phyloP scores from a whole-genome alignment of 768 basidiomycete genomes.

The Leucocoprinus leucothites region DNA sequence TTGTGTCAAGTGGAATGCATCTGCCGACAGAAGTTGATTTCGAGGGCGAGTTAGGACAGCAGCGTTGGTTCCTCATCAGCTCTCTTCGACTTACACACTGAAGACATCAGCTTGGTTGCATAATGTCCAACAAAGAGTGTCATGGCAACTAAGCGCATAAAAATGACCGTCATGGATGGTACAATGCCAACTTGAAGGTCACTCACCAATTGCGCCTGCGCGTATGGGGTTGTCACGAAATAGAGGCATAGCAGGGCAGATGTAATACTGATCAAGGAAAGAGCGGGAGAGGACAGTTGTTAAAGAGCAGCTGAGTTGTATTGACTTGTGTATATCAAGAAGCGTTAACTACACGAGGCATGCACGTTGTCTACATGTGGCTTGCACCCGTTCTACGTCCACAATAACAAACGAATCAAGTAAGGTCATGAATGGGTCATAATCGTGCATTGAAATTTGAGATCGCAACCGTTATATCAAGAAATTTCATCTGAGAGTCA shows the following conservation, averaged over 20 bases:
- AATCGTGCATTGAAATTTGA: too few species aligned
- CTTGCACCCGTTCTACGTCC: neutral
- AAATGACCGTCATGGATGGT: neutral
- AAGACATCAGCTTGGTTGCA: slow-evolving; percentile 47
- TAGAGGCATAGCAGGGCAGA: slow-evolving; percentile 36
- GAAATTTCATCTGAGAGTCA: neutral
- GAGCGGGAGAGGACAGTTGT: neutral
- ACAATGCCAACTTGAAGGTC: neutral
- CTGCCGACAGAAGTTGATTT: slow-evolving; percentile 26
- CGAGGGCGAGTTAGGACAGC: too few species aligned
- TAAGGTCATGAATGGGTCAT: neutral
- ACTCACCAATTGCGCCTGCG: slow-evolving; percentile 39
- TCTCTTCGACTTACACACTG: slow-evolving; percentile 33
- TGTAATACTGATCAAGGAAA: neutral
- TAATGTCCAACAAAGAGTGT: slow-evolving; percentile 48
- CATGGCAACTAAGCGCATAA: slow-evolving; percentile 34
- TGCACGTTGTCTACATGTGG: slow-evolving; percentile 11
- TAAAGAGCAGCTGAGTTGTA: neutral
- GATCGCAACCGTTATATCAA: neutral
- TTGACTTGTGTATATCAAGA: neutral
- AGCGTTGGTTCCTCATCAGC: too few species aligned
- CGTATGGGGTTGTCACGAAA: slow-evolving; percentile 47
- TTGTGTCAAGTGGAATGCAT: slow-evolving; percentile 66
- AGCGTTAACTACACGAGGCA: slow-evolving; percentile 8
- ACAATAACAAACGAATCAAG: neutral